Evolutionary conservation across 2,329 filamentous ascomycete genomes (phyloP).

Genomic region (Cladobotryum mycophilum): DNA sequence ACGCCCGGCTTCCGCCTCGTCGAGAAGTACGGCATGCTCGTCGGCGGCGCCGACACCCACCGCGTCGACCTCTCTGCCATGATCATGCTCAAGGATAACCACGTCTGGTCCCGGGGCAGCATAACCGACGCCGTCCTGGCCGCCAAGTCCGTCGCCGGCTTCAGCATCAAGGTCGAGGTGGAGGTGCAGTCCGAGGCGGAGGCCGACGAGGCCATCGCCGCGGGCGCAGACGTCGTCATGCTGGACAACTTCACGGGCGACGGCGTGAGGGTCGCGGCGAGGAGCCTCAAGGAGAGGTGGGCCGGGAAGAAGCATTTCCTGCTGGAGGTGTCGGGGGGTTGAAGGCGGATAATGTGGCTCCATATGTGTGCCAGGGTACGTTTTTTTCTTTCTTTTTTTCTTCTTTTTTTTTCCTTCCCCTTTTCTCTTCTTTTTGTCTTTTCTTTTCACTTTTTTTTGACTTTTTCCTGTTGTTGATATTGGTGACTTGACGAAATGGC

Average conservation of each 20-base stretch:
- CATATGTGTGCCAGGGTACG: slow-evolving; percentile 70
- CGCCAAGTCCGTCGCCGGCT: slow-evolving; percentile 78
- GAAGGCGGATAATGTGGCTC: slow-evolving; percentile 73
- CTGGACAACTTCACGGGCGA: slow-evolving; percentile 88
- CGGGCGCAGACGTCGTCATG: slow-evolving; percentile 95
- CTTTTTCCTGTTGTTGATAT: background rate
- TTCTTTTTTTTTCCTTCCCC: too few species aligned
- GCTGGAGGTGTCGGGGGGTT: slow-evolving; percentile 91
- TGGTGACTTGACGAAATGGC: background rate
- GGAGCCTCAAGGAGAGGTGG: slow-evolving; percentile 74
- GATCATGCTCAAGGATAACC: slow-evolving; percentile 99
- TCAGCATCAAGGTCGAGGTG: slow-evolving; percentile 91
- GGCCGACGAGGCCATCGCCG: slow-evolving; percentile 83
- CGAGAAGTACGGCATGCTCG: slow-evolving; percentile 96
- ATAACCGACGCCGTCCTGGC: slow-evolving; percentile 82
- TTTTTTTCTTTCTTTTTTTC: slow-evolving; percentile 16
- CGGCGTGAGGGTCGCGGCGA: slow-evolving; percentile 68
- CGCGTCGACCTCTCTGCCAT: slow-evolving; percentile 86
- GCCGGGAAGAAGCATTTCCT: slow-evolving; percentile 66
- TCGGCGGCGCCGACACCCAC: slow-evolving; percentile 87
- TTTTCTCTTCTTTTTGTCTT: too few species aligned
- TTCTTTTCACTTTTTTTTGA: too few species aligned
- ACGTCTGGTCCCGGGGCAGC: slow-evolving; percentile 84
- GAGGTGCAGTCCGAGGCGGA: slow-evolving; percentile 85
- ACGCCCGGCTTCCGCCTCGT: slow-evolving; percentile 92